These are phyloP conservation scores for Pascua sp. DNA, from an alignment of 1,284 basidiomycete genomes.

Conservation along the genomic window DNA sequence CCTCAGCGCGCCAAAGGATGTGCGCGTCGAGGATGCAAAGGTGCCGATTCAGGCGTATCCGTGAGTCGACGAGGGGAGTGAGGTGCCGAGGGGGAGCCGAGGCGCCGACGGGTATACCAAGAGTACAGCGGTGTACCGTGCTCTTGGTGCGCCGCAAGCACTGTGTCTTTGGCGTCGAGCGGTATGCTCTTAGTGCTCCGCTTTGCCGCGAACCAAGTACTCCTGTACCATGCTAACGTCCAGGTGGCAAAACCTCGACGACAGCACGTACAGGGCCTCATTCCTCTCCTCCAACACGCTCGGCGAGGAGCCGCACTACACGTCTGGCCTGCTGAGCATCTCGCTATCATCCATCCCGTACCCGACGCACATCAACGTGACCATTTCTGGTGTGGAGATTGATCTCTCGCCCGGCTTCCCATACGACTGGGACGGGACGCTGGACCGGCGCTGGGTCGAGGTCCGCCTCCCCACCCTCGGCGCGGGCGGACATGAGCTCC, in stretches of 20 bases:
- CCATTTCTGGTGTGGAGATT: constrained; percentile 55
- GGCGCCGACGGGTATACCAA: too few species aligned
- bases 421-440: constrained; percentile 29
- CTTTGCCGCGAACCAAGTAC: too few species aligned
- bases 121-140: too few species aligned
- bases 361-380: constrained; percentile 57
- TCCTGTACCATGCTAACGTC: too few species aligned
- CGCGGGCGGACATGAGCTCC: constrained; percentile 57
- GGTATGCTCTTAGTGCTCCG: too few species aligned
- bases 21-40: constrained; percentile 63
- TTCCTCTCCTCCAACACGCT: constrained; percentile 4
- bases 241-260: constrained; percentile 57
- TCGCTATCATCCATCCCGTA: constrained; percentile 72
- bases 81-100: too few species aligned
- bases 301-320: constrained; percentile 54
- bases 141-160: too few species aligned
- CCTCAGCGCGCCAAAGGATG: constrained; percentile 54
- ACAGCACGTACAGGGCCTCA: constrained; percentile 56
- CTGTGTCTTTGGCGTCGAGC: too few species aligned
- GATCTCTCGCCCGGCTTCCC: constrained; percentile 35
- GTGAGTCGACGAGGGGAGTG: constrained; percentile 17
- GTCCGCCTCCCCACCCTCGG: constrained; percentile 22
- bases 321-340: constrained; percentile 63
- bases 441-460: constrained; percentile 48
- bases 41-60: constrained; percentile 71